Conservation (phyloP, 2,329 filamentous ascomycete genomes). For the Neofusicoccum umdonicola region DNA sequence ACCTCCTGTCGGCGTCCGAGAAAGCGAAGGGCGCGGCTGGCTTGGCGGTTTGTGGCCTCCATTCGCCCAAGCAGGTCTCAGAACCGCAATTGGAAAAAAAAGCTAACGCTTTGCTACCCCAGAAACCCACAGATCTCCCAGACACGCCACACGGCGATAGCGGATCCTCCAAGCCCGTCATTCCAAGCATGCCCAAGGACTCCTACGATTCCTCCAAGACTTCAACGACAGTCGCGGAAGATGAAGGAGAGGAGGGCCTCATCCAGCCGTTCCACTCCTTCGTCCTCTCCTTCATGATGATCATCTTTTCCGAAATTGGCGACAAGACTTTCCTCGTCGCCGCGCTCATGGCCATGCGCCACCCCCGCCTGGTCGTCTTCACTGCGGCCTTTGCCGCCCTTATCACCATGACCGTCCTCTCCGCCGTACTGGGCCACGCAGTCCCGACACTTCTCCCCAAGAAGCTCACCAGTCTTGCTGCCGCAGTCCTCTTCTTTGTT, state of each 20-base stretch:
- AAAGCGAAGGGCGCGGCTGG: slow-evolving; percentile 35
- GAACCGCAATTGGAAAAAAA: background rate
- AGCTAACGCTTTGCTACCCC: background rate
- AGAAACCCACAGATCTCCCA: slow-evolving; percentile 82
- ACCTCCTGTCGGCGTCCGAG: slow-evolving; percentile 23
- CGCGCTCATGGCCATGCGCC: slow-evolving; percentile 98
- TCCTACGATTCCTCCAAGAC: slow-evolving; percentile 2
- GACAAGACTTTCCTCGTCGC: slow-evolving; percentile 99
- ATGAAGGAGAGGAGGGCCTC: slow-evolving; percentile 52
- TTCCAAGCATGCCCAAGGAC: slow-evolving; percentile 61
- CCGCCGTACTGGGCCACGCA: slow-evolving; percentile 86
- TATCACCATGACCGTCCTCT: slow-evolving; percentile 91
- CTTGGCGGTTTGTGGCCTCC: slow-evolving; percentile 54
- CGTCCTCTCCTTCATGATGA: slow-evolving; percentile 92
- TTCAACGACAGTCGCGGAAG: slow-evolving; percentile 22
- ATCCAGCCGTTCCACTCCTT: slow-evolving; percentile 86
- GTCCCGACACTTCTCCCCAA: slow-evolving; percentile 89
- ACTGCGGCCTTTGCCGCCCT: slow-evolving; percentile 90
- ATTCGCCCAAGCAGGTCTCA: background rate
- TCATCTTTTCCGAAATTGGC: slow-evolving; percentile 91
- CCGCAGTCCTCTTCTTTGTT: slow-evolving; percentile 79
- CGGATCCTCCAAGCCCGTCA: slow-evolving; percentile 63
- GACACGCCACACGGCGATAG: slow-evolving; percentile 65
- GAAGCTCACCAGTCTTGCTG: slow-evolving; percentile 83
- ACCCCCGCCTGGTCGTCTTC: slow-evolving; percentile 89